Base-by-base conservation (phyloP, 2,329 filamentous ascomycete genomes). In the Colletotrichum falcatum region DNA sequence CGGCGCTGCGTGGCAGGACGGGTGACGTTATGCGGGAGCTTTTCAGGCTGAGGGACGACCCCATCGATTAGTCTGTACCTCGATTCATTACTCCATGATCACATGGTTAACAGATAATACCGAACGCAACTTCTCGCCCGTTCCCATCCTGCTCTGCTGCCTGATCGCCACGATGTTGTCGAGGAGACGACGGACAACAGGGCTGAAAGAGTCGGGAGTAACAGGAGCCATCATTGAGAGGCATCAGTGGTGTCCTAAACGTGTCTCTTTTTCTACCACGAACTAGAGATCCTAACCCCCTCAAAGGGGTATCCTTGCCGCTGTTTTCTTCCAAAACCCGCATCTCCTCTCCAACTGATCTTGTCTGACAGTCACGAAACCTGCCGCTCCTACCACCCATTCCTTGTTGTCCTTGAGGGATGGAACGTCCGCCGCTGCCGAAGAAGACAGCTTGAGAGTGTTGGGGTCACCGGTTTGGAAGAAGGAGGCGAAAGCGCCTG, bases 1-100 rank as follows among this genome's bases (percentile, higher is more conserved):
- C 96, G 77, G 95, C 92, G 0, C 79, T 98, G 53, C 86, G 93
- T 70, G 86, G 87, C 61, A 92, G 89, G 80, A 85, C 91, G 5
- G 92, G 94, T 35, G 93, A 97, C 74, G 89, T 98, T 23, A 83
- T 97, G 76, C 88, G 88, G 75, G 88, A 92, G 75, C 83, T 97
- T 4, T 96, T 97, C 78, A 88, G 86, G 61, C 79, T 97, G 78
- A 88, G 94, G 74, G 94, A 97, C 71, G 88, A 90, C 74, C 82
- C 83, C 3, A 84, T 90, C 44, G 88, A 91, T 75, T 91, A 71
- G 48, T 56, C 20, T 51, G 12, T 20, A 65, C 5, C 16, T 49
- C 65, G 42, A 63, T n/a, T 39, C 33, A 35, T 49, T 49, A 49
- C n/a, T 30, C 44, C 42, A 37, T 42, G 30, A 26, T 48, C 42